Evolutionary conservation across 2,329 filamentous ascomycete species (phyloP), one percentile per base, ranked within the genome.

Genomic region (Endoconidiophora laricicola): DNA sequence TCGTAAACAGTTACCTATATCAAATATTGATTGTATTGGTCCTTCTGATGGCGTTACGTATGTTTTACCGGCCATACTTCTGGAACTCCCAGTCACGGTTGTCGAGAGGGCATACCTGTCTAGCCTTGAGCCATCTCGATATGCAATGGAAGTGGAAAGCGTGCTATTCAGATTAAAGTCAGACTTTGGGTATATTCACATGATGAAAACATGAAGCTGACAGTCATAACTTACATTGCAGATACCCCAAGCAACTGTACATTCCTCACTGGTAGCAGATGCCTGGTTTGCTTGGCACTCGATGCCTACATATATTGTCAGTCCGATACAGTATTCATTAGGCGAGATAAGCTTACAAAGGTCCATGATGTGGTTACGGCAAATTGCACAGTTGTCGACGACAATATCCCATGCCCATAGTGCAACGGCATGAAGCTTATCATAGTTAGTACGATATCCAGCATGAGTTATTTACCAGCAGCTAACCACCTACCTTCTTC

Each of bases 101-200:
- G 69, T 98, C 91, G 42, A 98, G 72, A 14, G 91, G 91, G 63
- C 91, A 98, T 46, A 98, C 91, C 64, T 96, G 91, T 62, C 91
- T 81, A n/a, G 91, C 94, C 74, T 98, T 98, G 53, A 98, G 73
- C 91, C 91, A 98, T 67, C 91, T 79, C 10, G 91, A 96, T 63
- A 98, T 98, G 72, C 91, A 98, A 70, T 98, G 91, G 70, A 98
- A 98, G 68, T 98, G 91, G 74, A 98, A 98, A 26, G 91, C 91
- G 63, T 98, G 91, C 91, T 98, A 29, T 36, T 18, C 42, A 33
- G 14, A 3, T 42, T 18, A 42, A 12, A 36, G 37, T 40, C 16
- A 48, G 36, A 6, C 9, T n/a, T 24, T 29, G 7, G 20, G 20
- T n/a, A 10, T 23, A 9, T 38, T 16, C n/a, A 16, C 26, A 24